phyloP scores from a whole-genome alignment of 2,329 filamentous ascomycete species.

The Ambrosiella cleistominuta region DNA sequence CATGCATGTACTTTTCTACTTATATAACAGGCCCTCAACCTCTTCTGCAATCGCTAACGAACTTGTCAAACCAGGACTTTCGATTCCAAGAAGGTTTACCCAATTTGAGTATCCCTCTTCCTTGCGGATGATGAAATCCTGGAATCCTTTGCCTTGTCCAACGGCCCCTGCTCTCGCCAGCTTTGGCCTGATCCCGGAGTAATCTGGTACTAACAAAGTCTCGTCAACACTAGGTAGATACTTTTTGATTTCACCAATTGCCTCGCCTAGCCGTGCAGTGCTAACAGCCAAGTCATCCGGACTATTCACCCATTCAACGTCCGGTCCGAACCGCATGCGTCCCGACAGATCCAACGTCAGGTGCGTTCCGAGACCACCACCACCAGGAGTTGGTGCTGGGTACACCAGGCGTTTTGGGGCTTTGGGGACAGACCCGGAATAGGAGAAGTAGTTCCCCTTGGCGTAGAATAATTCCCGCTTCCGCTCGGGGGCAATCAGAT shows the following conservation, averaged over 20 bases:
- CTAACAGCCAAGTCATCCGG: slow-evolving; percentile 55
- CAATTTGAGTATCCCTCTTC: slow-evolving; percentile 69
- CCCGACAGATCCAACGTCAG: slow-evolving; percentile 78
- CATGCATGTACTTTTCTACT: slow-evolving; percentile 14
- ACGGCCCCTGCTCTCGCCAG: slow-evolving; percentile 43
- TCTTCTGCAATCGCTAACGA: slow-evolving; percentile 68
- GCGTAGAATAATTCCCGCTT: slow-evolving; percentile 57
- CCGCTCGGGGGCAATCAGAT: slow-evolving; percentile 50
- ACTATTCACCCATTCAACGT: slow-evolving; percentile 77
- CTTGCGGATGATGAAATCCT: slow-evolving; percentile 65
- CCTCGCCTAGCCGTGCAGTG: slow-evolving; percentile 41
- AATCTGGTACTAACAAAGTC: slow-evolving; percentile 55
- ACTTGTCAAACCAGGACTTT: slow-evolving; percentile 83
- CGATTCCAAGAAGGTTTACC: slow-evolving; percentile 80
- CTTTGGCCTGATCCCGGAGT: slow-evolving; percentile 85
- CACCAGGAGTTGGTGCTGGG: slow-evolving; percentile 65
- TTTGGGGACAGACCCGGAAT: slow-evolving; percentile 43
- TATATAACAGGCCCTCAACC: slow-evolving; percentile 39
- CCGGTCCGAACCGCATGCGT: slow-evolving; percentile 76
- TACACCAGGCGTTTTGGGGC: slow-evolving; percentile 60
- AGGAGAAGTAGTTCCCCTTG: slow-evolving; percentile 92
- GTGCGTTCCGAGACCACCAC: slow-evolving; percentile 78
- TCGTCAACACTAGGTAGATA: slow-evolving; percentile 64
- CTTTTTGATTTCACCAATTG: slow-evolving; percentile 54
- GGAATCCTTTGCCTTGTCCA: slow-evolving; percentile 48